Base-by-base conservation (phyloP, 352 stramenopile genomes). In the Pythium pyrilobum region DNA sequence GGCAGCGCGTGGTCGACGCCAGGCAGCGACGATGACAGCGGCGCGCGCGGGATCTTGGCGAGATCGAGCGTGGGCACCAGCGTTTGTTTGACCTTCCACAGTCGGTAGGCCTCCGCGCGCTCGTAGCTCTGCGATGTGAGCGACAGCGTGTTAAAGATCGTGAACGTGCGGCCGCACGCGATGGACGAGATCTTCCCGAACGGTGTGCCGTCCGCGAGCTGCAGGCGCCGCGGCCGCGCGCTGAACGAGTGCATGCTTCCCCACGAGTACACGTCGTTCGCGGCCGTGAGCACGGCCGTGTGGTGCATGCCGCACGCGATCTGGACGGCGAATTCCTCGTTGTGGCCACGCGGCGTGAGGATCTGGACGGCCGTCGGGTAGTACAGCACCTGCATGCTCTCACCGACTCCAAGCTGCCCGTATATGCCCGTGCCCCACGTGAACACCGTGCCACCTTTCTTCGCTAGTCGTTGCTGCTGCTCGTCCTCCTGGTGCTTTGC, bases 341-440 rank as follows among this genome's bases (percentile, higher is more conserved):
- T 59, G 13, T 69, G 49, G 18, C 74, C 21, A 10, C 48, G 40
- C n/a, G 63, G 66, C 0, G 44, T 29, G 5, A 67, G 71, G 5
- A 84, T 42, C 5, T 66, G 66, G 10, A 89, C 68, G 16, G 28
- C 34, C 23, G 59, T 64, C 0, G 81, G 81, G n/a, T 74, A 67
- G 18, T 81, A 67, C 0, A 77, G 41, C 20, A 85, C 66, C 34
- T 83, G 70, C 2, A 16, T 32, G 5, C 53, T 28, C 4, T 64
- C 56, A n/a, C 76, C 76, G 23, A 57, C 37, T 5, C 77, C 81
- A 27, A 91, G 68, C 50, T 91, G 81, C 2, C 81, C 79, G 47
- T 85, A 92, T 6, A 89, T 67, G 4, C 81, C 79, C 16, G 80
- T 89, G 0, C 81, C 81, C 81, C 79, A 92, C 6, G 70, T 87